Base-by-base conservation (phyloP, 176 grass and related monocot genomes). In the Paspalum vaginatum region DNA sequence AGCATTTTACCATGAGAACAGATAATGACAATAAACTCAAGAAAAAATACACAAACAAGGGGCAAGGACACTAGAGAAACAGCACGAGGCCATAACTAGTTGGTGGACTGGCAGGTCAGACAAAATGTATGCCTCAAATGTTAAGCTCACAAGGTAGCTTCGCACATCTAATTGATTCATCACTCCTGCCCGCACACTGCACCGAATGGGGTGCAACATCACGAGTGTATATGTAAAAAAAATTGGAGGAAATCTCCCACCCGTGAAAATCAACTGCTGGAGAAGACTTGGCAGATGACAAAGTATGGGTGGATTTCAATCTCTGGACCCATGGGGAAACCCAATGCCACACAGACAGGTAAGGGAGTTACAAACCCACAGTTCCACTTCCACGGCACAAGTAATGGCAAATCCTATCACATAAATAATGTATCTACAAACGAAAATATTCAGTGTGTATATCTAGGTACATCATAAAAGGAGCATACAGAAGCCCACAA, bases 111-210 rank as follows among this genome's bases (percentile, higher is more conserved):
- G 68, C 62, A 67, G 81, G 81, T 84, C 85, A 84, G 76, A 76
- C 60, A 51, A 0, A 76, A 80, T 22, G 55, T 76, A 91, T 91
- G 89, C 89, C 89, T 87, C 81, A 90, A 90, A 75, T n/a, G 25
- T 78, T 74, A 72, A 81, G 89, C 85, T 81, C 89, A 79, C 27
- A 68, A 81, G 37, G 12, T 47, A 0, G 25, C 66, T 62, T 91
- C 65, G 15, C 82, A 82, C 90, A 92, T 91, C 90, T 88, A 91
- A 88, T 75, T 65, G 78, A 75, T 88, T 92, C 89, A 88, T 88
- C 90, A 91, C 9, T 9, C 76, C 65, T 16, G 17, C 54, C 81
- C 80, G 54, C 11, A 43, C 20, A 81, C 27, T 26, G 9, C 12
- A 38, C 13, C 25, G 2, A 10, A 1, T 63, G 9, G 32, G 32